Evolutionary conservation across 208 protist species (phyloP).

Genomic region (Porcisia deanei): DNA sequence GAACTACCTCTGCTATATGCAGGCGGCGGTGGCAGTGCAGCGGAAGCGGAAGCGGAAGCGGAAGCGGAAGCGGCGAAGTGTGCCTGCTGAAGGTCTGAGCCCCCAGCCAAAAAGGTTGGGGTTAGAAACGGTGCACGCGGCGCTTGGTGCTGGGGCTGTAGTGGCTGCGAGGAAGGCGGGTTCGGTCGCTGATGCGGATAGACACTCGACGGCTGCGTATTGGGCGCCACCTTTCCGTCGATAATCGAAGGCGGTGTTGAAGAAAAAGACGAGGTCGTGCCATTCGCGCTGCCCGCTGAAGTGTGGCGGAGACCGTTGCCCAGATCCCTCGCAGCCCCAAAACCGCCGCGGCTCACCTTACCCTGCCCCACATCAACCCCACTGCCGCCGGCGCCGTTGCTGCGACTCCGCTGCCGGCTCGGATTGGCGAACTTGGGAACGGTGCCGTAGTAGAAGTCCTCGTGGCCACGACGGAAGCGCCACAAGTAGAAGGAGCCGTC

Average conservation of each 20-base stretch:
- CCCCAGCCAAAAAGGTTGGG: neutral
- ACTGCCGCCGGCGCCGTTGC: neutral
- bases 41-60: neutral
- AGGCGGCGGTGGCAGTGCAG: neutral
- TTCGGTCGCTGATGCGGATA: neutral
- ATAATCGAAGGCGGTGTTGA: neutral
- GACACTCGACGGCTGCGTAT: neutral
- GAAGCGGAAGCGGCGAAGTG: neutral
- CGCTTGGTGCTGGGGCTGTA: neutral
- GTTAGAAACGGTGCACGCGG: neutral
- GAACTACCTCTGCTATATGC: neutral
- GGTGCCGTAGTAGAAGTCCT: conserved; percentile 70
- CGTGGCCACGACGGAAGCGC: conserved; percentile 46
- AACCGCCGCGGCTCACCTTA: neutral
- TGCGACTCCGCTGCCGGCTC: conserved; percentile 14
- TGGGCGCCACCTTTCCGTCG: neutral
- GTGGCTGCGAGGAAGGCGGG: neutral
- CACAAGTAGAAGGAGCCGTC: conserved; percentile 70
- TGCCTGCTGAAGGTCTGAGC: neutral
- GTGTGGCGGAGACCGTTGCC: neutral
- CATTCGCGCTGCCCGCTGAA: neutral
- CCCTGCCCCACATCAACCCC: neutral
- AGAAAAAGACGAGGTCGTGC: neutral
- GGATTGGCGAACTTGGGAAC: conserved; percentile 73
- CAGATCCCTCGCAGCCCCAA: neutral